phyloP scores from a whole-genome alignment of 805 yeast genomes.

The Sugiyamaella lignohabitans region DNA sequence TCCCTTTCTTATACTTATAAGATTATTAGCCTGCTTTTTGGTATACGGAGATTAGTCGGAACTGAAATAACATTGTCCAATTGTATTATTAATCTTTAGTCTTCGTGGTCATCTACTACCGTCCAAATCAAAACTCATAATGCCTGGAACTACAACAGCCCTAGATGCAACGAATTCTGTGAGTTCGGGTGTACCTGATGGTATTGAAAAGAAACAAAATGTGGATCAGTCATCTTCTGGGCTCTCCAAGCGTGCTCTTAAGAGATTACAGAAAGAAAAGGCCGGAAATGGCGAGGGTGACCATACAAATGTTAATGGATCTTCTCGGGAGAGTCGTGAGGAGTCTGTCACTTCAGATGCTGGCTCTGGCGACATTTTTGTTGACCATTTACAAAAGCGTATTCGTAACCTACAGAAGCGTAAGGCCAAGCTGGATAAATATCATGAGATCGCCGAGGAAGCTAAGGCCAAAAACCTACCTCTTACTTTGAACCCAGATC shows the following conservation, averaged over 20 bases:
- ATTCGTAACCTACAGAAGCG: constrained; percentile 34
- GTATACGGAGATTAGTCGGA: too few species aligned
- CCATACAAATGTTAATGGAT: neutral
- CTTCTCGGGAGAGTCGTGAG: constrained; percentile 6
- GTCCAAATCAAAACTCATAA: too few species aligned
- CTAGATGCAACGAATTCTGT: too few species aligned
- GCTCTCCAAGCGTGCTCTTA: constrained; percentile 3
- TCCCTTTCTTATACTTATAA: too few species aligned
- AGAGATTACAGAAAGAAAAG: neutral
- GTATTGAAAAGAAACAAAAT: too few species aligned
- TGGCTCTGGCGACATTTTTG: constrained; percentile 6
- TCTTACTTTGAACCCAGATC: constrained; percentile 30
- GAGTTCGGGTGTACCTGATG: too few species aligned
- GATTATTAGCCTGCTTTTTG: too few species aligned
- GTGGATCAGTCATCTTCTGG: too few species aligned
- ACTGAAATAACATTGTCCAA: too few species aligned
- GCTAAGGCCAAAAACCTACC: constrained; percentile 18
- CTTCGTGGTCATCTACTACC: too few species aligned
- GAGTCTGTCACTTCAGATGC: neutral
- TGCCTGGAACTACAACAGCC: too few species aligned
- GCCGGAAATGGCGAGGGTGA: neutral
- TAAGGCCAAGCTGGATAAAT: constrained; percentile 31
- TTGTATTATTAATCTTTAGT: too few species aligned
- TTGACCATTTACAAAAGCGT: constrained; percentile 26
- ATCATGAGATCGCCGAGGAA: constrained; percentile 27